These are phyloP conservation scores for Barnettozyma sp. DNA, from an alignment of 805 yeast species.

Conservation along the genomic window DNA sequence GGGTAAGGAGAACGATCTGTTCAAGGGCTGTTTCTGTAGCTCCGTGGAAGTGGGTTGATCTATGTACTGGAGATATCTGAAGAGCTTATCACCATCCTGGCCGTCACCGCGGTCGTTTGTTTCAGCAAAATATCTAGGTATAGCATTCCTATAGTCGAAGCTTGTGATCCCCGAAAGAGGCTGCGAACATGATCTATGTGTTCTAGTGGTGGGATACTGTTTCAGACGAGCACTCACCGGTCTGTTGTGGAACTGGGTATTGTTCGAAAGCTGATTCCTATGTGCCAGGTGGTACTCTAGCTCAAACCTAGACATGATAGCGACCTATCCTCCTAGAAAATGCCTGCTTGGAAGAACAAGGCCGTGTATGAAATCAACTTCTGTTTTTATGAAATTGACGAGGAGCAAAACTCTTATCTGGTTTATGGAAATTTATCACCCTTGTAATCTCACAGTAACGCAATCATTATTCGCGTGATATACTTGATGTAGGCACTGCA, in stretches of 20 bases:
- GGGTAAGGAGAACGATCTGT: conserved; percentile 8
- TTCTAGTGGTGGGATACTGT: background rate
- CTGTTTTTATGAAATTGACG: too few species aligned
- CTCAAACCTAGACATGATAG: conserved; percentile 5
- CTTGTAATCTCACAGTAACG: too few species aligned
- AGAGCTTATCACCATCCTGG: conserved; percentile 2
- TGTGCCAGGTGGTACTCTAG: conserved; percentile 3
- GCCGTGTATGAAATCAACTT: too few species aligned
- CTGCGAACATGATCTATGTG: conserved; percentile 3
- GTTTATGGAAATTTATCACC: too few species aligned
- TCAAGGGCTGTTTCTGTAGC: conserved; percentile 3
- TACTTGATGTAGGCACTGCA: too few species aligned
- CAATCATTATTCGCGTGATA: too few species aligned
- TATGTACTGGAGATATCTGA: background rate
- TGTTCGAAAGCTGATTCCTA: background rate
- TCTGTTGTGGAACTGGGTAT: conserved; percentile 4
- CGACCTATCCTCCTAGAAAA: background rate
- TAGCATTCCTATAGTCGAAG: background rate
- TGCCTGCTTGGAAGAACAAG: too few species aligned
- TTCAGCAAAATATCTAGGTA: background rate
- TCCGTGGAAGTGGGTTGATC: background rate
- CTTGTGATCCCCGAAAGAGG: background rate
- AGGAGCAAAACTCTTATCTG: too few species aligned
- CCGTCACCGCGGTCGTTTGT: background rate
- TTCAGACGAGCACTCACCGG: conserved; percentile 7